Conservation (phyloP, 2,329 filamentous ascomycete genomes). For the Arthrobotrys conoides region DNA sequence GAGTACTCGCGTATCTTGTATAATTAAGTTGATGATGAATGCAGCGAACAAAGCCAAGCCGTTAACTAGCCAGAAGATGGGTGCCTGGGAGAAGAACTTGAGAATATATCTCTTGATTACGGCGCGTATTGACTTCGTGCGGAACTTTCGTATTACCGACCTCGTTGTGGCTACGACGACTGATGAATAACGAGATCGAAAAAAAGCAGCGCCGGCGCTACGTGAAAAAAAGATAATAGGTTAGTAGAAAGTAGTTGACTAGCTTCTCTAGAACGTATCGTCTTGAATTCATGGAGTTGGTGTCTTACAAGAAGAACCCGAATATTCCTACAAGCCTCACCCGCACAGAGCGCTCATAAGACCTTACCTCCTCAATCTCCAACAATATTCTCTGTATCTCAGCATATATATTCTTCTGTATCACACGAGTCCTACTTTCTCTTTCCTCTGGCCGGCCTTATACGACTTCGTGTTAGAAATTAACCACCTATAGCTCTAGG, state of each 20-base stretch:
- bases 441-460: slow-evolving; percentile 27
- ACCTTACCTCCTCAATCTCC: slow-evolving; percentile 17
- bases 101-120: not conserved
- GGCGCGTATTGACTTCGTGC: not conserved
- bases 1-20: slow-evolving; percentile 14
- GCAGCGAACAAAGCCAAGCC: slow-evolving; percentile 11
- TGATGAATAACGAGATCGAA: slow-evolving; percentile 1
- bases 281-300: not conserved
- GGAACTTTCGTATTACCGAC: slow-evolving; percentile 4
- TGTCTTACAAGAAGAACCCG: slow-evolving; percentile 27
- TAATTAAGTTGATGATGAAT: slow-evolving; percentile 10
- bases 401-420: slow-evolving; percentile 15
- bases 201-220: slow-evolving; percentile 16
- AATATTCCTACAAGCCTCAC: slow-evolving; percentile 10
- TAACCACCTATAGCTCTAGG: too few species aligned
- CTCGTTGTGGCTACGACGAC: not conserved
- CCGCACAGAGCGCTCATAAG: not conserved
- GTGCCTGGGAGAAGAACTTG: slow-evolving; percentile 23
- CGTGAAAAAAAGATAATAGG: not conserved
- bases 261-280: not conserved
- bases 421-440: slow-evolving; percentile 11
- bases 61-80: slow-evolving; percentile 26
- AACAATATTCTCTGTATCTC: slow-evolving; percentile 14
- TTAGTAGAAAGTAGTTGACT: not conserved
- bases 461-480: not conserved